A percentile compares a stretch with the other conserved stretches of the same genome.
phyloP scores from a whole-genome alignment of 2,329 filamentous ascomycete species.

The Fusarium haematococcum region DNA sequence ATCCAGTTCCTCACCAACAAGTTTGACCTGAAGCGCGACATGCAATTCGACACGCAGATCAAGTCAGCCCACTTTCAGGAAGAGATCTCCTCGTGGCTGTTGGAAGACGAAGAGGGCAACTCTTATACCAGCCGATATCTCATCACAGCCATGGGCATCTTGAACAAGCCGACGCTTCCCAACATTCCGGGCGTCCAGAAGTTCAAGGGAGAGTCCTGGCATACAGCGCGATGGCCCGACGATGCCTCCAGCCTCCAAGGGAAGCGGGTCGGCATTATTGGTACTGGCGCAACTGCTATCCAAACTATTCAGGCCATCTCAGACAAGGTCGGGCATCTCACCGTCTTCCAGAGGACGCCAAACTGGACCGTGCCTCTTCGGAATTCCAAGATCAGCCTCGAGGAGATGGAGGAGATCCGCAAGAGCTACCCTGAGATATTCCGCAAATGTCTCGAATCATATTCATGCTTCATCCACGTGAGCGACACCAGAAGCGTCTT shows the following conservation, averaged over 20 bases:
- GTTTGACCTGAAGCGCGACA: conserved; percentile 47
- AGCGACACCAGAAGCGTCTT: conserved; percentile 28
- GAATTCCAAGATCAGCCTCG: conserved; percentile 23
- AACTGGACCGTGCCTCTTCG: conserved; percentile 24
- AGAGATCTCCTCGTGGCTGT: conserved; percentile 42
- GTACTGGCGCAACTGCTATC: conserved; percentile 25
- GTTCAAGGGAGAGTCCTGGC: conserved; percentile 23
- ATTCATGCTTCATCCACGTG: conserved; percentile 41
- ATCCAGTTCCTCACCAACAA: conserved; percentile 19
- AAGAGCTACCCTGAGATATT: conserved; percentile 37
- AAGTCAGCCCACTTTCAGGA: conserved; percentile 50
- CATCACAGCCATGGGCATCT: conserved; percentile 45
- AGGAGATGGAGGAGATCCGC: conserved; percentile 37
- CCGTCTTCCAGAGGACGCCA: conserved; percentile 24
- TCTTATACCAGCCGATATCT: conserved; percentile 43
- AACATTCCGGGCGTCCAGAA: conserved; percentile 46
- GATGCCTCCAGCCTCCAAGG: conserved; percentile 10
- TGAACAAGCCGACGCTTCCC: conserved; percentile 49
- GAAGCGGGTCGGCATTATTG: conserved; percentile 24
- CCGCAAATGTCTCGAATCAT: conserved; percentile 28
- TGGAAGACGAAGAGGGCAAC: conserved; percentile 39
- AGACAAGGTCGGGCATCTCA: conserved; percentile 15
- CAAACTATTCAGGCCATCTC: conserved; percentile 27
- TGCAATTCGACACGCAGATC: conserved; percentile 55
- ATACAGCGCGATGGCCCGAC: conserved; percentile 24